These are phyloP conservation scores for Myxozyma geophila DNA, from an alignment of 805 yeast genomes.

Conservation along the genomic window DNA sequence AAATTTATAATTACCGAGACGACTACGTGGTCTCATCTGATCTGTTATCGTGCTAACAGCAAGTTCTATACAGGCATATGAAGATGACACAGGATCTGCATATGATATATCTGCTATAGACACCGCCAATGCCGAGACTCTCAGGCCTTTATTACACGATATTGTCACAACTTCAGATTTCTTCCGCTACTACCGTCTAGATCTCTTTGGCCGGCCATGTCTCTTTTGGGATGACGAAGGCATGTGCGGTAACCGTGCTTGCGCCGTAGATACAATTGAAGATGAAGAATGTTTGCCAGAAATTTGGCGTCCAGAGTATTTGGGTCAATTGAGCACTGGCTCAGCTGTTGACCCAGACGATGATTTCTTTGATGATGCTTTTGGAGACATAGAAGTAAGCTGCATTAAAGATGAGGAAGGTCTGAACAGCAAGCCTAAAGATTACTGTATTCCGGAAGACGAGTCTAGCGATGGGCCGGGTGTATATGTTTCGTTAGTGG, in stretches of 20 bases:
- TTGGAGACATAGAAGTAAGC: conserved; percentile 43
- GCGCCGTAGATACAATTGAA: conserved; percentile 85
- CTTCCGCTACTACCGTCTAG: conserved; percentile 84
- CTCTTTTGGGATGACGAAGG: conserved; percentile 80
- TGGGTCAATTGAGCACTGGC: conserved; percentile 54
- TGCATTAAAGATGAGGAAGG: conserved; percentile 45
- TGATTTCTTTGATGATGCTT: conserved; percentile 46
- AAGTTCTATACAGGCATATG: neutral
- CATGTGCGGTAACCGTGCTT: conserved; percentile 84
- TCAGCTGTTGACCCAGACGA: conserved; percentile 45
- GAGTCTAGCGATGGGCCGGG: conserved; percentile 44
- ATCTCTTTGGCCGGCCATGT: conserved; percentile 70
- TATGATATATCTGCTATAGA: conserved; percentile 50
- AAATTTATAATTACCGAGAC: neutral
- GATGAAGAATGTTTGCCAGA: conserved; percentile 74
- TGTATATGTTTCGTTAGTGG: conserved; percentile 81
- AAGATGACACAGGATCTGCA: conserved; percentile 26
- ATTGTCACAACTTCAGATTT: conserved; percentile 70
- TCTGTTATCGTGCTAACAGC: neutral
- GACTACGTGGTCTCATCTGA: conserved; percentile 11
- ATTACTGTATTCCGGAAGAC: conserved; percentile 52
- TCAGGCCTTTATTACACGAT: conserved; percentile 55
- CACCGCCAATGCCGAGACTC: conserved; percentile 51
- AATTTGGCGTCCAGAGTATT: conserved; percentile 71
- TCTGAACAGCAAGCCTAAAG: conserved; percentile 54